Base-by-base conservation (phyloP, 1,139 yeast genomes). In the Candida sp. region DNA sequence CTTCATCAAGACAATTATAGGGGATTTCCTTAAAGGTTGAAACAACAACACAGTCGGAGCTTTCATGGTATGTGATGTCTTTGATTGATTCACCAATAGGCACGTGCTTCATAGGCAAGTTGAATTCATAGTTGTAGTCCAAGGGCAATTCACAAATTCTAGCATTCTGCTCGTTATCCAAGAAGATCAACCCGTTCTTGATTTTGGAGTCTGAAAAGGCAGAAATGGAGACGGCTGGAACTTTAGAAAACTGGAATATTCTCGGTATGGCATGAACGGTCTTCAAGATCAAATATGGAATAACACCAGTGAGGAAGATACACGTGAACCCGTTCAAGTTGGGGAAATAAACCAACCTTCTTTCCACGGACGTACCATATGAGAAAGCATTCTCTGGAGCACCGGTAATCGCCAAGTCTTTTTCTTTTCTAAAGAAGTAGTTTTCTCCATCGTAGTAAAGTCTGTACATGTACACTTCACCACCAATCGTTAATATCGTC, bases 341-440 rank as follows among this genome's bases (percentile, higher is more conserved):
- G 7, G 81, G 79, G 53, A 88, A 72, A 60, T 85, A 83, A 40
- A 85, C 84, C 68, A 88, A 72, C 52, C 85, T 82, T 68, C 91
- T 80, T 69, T 87, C 94, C 51, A 88, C 79, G 4, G 80, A 76
- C 0, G 91, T 88, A 31, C 90, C 90, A 49, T 80, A 76, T 1
- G 89, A 78, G 61, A 84, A 87, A 0, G 92, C 88, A 63, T 87
- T 87, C 52, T 83, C 87, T 1, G 94, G 93, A 1, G 94, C 94
- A 49, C 94, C 96, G 1, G 91, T 85, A 32, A 77, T 68, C 3
- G 68, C 61, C 34, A 74, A 58, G 54, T 83, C 83, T 52, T 80
- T 75, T 31, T 78, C 77, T 62, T 83, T 81, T 38, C 69, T 61
- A 48, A 86, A 74, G 54, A 77, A 72, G 58, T 74, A 78, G 56